Percentiles rank a stretch among this genome's conserved stretches.
Conservation (phyloP, 805 yeast species). For the Saturnispora sekii region DNA sequence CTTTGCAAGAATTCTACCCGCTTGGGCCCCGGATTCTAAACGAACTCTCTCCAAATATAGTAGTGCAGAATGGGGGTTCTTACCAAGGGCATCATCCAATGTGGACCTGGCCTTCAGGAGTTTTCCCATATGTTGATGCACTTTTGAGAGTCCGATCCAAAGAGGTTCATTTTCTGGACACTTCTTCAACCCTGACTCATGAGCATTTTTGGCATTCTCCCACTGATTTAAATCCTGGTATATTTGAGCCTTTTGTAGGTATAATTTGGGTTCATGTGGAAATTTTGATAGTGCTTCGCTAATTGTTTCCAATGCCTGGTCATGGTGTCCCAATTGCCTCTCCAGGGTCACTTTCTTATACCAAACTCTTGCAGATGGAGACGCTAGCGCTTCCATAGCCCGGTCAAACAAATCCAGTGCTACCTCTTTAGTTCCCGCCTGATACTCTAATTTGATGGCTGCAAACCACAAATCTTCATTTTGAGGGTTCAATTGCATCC, state of each 20-base stretch:
- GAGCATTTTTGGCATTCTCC: slow-evolving; percentile 37
- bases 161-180: slow-evolving; percentile 36
- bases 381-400: slow-evolving; percentile 10
- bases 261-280: slow-evolving; percentile 43
- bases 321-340: slow-evolving; percentile 29
- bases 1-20: slow-evolving; percentile 42
- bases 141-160: slow-evolving; percentile 45
- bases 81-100: slow-evolving; percentile 55
- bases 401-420: slow-evolving; percentile 30
- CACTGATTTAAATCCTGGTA: slow-evolving; percentile 23
- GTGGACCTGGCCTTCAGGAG: slow-evolving; percentile 58
- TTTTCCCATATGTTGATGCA: slow-evolving; percentile 37
- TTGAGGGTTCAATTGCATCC: slow-evolving; percentile 33
- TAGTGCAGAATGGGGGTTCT: slow-evolving; percentile 38
- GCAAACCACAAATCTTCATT: slow-evolving; percentile 62
- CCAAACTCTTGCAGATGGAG: slow-evolving; percentile 44
- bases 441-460: slow-evolving; percentile 52
- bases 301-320: slow-evolving; percentile 32
- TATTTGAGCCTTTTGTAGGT: slow-evolving; percentile 57
- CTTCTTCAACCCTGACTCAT: slow-evolving; percentile 37
- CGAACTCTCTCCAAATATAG: slow-evolving; percentile 50
- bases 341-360: slow-evolving; percentile 47
- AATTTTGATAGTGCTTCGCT: slow-evolving; percentile 39
- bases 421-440: slow-evolving; percentile 27
- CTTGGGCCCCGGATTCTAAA: slow-evolving; percentile 49